Evolutionary conservation across 2,329 filamentous ascomycete species (phyloP).

Genomic region (Hymenoscyphus occultus): DNA sequence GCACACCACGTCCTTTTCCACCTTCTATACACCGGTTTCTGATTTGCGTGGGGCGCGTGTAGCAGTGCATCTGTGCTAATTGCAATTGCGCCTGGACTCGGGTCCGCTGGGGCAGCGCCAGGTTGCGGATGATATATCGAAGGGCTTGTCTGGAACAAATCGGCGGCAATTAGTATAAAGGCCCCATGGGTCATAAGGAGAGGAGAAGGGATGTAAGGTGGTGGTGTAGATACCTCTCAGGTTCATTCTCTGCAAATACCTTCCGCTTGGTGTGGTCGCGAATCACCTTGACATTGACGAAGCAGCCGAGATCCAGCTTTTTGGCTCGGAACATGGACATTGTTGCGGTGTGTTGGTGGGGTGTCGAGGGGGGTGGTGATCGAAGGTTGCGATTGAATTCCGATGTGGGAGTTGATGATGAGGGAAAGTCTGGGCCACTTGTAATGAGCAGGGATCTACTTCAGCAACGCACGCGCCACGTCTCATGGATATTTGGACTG

Average conservation of each 20-base stretch:
- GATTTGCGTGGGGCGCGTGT: slow-evolving; percentile 91
- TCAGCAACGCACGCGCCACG: no score
- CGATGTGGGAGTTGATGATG: no score
- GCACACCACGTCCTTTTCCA: slow-evolving; percentile 85
- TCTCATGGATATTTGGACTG: no score
- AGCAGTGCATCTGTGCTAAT: slow-evolving; percentile 91
- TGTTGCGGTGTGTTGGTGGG: slow-evolving; percentile 36
- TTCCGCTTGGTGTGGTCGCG: slow-evolving; percentile 97
- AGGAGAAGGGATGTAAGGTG: background rate
- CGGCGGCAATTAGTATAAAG: background rate
- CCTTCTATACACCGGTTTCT: slow-evolving; percentile 89
- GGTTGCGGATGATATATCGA: slow-evolving; percentile 91
- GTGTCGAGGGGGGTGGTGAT: background rate
- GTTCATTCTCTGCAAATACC: slow-evolving; percentile 81
- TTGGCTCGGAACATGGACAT: slow-evolving; percentile 89
- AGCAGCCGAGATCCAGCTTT: slow-evolving; percentile 85
- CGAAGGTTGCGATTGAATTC: background rate
- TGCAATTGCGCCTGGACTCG: slow-evolving; percentile 92
- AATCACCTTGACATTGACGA: slow-evolving; percentile 80
- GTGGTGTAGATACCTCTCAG: slow-evolving; percentile 62
- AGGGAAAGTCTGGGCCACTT: no score
- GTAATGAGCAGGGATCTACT: no score
- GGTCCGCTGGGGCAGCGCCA: slow-evolving; percentile 73
- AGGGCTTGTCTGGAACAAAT: slow-evolving; percentile 70
- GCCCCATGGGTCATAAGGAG: background rate